Percentiles rank a stretch among this genome's conserved stretches.
phyloP scores from a whole-genome alignment of 2,329 filamentous ascomycete genomes.

The Plectosphaerella plurivora region DNA sequence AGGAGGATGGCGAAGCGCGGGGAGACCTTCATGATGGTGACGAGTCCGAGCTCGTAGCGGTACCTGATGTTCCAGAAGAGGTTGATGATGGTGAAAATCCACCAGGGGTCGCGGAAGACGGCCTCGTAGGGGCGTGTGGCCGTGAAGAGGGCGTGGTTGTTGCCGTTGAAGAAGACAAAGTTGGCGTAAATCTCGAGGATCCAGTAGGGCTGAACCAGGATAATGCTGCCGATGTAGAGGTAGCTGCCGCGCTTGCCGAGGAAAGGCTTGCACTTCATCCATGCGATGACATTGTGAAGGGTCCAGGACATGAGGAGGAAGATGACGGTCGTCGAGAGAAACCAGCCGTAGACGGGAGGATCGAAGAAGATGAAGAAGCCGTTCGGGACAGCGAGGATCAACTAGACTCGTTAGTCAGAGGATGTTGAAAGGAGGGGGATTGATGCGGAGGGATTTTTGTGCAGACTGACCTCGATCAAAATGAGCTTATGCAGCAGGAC shows the following conservation, averaged over 20 bases:
- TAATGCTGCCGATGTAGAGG: conserved; percentile 55
- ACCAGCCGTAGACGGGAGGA: conserved; percentile 55
- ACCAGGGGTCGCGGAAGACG: conserved; percentile 62
- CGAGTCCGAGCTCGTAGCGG: conserved; percentile 53
- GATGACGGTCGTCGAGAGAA: conserved; percentile 55
- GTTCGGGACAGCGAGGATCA: conserved; percentile 52
- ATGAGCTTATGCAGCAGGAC: conserved; percentile 46
- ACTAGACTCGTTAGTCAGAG: conserved; percentile 23
- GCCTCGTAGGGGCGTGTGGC: conserved; percentile 56
- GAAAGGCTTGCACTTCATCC: conserved; percentile 63
- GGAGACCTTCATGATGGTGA: conserved; percentile 54
- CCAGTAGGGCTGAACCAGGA: conserved; percentile 60
- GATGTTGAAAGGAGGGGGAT: not conserved
- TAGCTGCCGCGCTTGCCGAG: conserved; percentile 42
- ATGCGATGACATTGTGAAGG: conserved; percentile 62
- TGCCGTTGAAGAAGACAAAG: conserved; percentile 58
- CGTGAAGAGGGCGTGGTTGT: conserved; percentile 45
- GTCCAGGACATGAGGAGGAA: conserved; percentile 59
- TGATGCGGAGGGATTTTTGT: not conserved
- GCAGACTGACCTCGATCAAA: conserved; percentile 34
- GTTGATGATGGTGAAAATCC: conserved; percentile 57
- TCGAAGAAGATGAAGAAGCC: conserved; percentile 55
- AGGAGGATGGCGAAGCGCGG: conserved; percentile 63
- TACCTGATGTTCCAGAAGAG: conserved; percentile 60
- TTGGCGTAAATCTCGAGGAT: conserved; percentile 61